Evolutionary conservation across 306 rosid species (phyloP).

Genomic region (Prosopis cineraria): DNA sequence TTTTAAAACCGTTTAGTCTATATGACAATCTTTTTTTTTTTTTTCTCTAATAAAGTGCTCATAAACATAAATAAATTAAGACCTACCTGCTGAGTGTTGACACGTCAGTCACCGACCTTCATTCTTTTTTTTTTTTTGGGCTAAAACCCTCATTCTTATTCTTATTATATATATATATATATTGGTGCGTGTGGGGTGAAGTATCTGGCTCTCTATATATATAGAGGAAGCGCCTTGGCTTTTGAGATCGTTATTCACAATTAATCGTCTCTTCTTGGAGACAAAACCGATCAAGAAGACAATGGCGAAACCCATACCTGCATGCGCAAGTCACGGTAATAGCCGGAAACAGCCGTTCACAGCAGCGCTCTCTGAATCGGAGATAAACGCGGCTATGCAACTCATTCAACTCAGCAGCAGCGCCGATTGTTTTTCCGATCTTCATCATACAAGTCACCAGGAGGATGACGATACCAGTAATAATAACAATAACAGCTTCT

Average conservation of each 20-base stretch:
- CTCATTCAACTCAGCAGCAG: conserved; percentile 54
- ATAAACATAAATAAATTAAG: too few species aligned
- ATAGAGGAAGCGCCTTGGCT: too few species aligned
- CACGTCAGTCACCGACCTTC: too few species aligned
- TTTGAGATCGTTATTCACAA: neutral
- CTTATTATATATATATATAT: too few species aligned
- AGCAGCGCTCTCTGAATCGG: conserved; percentile 21
- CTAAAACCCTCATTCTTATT: too few species aligned
- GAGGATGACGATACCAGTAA: neutral
- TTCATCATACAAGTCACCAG: neutral
- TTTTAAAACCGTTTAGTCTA: too few species aligned
- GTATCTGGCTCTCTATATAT: too few species aligned
- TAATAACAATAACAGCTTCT: neutral
- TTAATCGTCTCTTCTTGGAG: neutral
- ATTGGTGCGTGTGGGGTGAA: too few species aligned
- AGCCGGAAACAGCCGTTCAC: neutral
- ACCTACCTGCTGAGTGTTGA: too few species aligned
- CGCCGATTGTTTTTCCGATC: neutral
- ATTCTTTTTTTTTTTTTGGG: too few species aligned
- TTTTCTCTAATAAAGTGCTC: too few species aligned
- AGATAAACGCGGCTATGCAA: conserved; percentile 49
- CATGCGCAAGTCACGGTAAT: neutral
- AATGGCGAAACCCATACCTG: neutral
- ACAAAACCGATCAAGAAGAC: neutral
- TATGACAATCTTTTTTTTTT: too few species aligned